Evolutionary conservation across 2,329 filamentous ascomycete genomes (phyloP), one percentile per base, ranked within the genome.

Genomic region (Pseudopithomyces maydicus): DNA sequence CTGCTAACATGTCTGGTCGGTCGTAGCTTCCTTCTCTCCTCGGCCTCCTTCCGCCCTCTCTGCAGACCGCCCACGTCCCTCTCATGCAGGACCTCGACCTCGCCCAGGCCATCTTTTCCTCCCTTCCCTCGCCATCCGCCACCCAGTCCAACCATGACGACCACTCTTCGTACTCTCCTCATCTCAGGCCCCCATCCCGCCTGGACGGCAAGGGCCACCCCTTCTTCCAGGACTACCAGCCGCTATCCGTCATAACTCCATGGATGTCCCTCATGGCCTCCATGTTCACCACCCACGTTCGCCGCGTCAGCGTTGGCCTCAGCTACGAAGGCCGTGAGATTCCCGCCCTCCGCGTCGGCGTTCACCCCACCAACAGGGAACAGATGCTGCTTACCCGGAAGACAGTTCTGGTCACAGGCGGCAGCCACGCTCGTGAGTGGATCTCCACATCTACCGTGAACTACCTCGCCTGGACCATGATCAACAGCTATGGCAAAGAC

Each of bases 371-470:
- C 35, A 81, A 81, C 71, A 69, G 80, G 52, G 69, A 82, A 26
- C 75, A 82, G 6, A 67, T 78, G 2, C 70, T 75, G 3, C 68
- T 71, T 12, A 82, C 80, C 5, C 86, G 90, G 48, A 91, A 91
- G 73, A 94, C 91, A 0, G 86, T 97, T 55, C 80, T 97, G 49
- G 81, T 99, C 19, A 88, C 88, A 3, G 95, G 92, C 52, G 94
- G 94, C 47, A 83, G 90, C n/a, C 95, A 98, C 75, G 94, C 93
- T 2, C 86, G 95, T 36, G 95, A 99, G 80, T 99, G 95, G 95
- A 96, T 99, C 63, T 91, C 92, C 45, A 92, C 90, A 0, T 95
- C 89, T 68, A 96, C 92, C 0, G 91, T 96, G 51, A 96, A 90
- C 68, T 98, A 96, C 68, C 80, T 97, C 29, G 92, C 94, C 10